Evolutionary conservation across 495 filamentous ascomycete species (phyloP).

Genomic region (Podospora fimiseda): DNA sequence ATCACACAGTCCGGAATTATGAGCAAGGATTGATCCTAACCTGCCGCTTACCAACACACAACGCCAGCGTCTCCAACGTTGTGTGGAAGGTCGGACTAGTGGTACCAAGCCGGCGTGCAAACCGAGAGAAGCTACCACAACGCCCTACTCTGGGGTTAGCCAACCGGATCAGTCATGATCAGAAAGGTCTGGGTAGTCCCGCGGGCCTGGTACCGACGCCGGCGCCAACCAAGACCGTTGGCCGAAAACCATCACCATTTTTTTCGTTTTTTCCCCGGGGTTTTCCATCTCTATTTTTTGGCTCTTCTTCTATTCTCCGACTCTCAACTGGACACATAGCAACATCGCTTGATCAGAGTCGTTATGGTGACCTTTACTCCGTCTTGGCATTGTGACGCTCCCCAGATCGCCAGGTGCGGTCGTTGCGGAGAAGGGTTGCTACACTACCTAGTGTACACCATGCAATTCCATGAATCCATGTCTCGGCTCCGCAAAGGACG

Average conservation of each 20-base stretch:
- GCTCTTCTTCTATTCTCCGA: too few relatives aligned
- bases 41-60: too few relatives aligned
- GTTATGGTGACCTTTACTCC: neutral
- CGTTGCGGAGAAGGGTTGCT: neutral
- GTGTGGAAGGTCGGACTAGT: neutral
- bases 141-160: neutral
- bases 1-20: neutral
- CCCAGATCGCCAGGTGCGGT: neutral
- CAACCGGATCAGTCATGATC: neutral
- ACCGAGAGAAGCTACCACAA: neutral
- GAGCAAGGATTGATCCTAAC: too few relatives aligned
- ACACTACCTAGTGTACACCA: neutral
- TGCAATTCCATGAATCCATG: conserved; percentile 3
- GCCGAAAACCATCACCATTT: too few relatives aligned
- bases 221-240: too few relatives aligned
- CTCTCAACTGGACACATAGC: too few relatives aligned
- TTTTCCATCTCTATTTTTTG: too few relatives aligned
- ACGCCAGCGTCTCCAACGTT: too few relatives aligned
- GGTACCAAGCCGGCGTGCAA: neutral
- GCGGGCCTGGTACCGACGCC: neutral
- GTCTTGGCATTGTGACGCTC: conserved; percentile 5
- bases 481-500: neutral
- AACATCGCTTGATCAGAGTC: neutral
- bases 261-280: too few relatives aligned
- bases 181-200: too few relatives aligned